These are phyloP conservation scores for Pichia phayaonensis DNA, from an alignment of 805 yeast genomes.

Conservation along the genomic window DNA sequence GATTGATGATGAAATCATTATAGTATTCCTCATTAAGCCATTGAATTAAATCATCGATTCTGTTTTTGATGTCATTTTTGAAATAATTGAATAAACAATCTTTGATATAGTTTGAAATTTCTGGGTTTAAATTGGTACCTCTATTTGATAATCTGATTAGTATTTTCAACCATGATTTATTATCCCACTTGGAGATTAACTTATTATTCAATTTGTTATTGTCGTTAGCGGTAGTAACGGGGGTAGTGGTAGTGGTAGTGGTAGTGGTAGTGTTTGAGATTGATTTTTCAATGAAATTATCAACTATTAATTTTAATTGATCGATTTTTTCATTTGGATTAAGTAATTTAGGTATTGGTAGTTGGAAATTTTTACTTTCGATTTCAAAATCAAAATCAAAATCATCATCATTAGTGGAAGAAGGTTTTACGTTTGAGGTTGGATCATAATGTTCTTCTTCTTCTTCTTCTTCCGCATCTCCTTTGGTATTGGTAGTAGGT, in stretches of 20 bases:
- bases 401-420: slow-evolving; percentile 11
- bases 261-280: slow-evolving; percentile 4
- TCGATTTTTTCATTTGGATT: slow-evolving; percentile 47
- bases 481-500: neutral
- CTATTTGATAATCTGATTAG: slow-evolving; percentile 75
- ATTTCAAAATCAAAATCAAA: slow-evolving; percentile 19
- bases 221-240: slow-evolving; percentile 25
- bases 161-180: slow-evolving; percentile 69
- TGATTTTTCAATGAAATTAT: slow-evolving; percentile 48
- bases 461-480: neutral
- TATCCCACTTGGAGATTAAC: slow-evolving; percentile 44
- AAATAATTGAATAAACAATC: slow-evolving; percentile 66
- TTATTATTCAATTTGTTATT: slow-evolving; percentile 41
- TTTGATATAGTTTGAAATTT: slow-evolving; percentile 55
- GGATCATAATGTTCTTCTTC: slow-evolving; percentile 24
- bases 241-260: slow-evolving; percentile 11
- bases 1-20: slow-evolving; percentile 44
- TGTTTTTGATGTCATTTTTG: slow-evolving; percentile 58
- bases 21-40: slow-evolving; percentile 94
- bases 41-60: slow-evolving; percentile 70
- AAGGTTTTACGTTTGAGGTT: neutral
- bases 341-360: slow-evolving; percentile 53
- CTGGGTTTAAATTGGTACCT: slow-evolving; percentile 45
- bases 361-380: slow-evolving; percentile 27
- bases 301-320: slow-evolving; percentile 50